Base-by-base conservation (phyloP, 768 basidiomycete genomes). In the Galerina marginata region DNA sequence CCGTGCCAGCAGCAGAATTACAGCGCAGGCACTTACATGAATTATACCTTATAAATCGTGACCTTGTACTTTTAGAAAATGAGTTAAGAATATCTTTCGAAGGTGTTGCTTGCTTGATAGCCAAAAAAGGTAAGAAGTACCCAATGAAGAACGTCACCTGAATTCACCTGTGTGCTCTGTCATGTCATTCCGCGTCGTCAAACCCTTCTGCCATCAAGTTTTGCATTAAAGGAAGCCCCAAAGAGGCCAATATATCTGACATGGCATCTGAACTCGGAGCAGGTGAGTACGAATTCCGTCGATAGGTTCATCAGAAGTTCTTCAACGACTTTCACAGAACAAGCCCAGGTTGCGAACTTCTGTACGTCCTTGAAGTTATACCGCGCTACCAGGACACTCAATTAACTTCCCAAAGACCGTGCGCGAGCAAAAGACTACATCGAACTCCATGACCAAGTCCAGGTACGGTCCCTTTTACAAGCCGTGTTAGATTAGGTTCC, bases 371-470 rank as follows among this genome's bases (percentile, higher is more conserved):
- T 14, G 20, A 43, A 48, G n/a, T 53, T 14, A 38, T 39, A 38
- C 11, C 9, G 11, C 39, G 29, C 47, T 46, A 15, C 9, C 14
- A 15, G 7, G 14, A 40, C 29, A 48, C n/a, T 37, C 37, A 55
- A 11, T 38, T 54, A 48, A 26, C 51, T 48, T 33, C 56, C 20
- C 37, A n/a, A 56, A 71, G 81, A 80, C 68, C 74, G 75, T 58
- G 73, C 69, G 45, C 71, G 76, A 63, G 81, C 78, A 2, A 80
- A 76, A 56, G 92, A 95, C 63, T 95, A 91, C 68, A 80, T 93
- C 23, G 91, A 94, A 49, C 84, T 96, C n/a, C 93, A 95, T 75
- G 88, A 93, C 63, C 93, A 96, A 79, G 92, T 96, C 54, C 83
- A 94, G 79, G 95, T 93, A 65, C 12, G 72, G 37, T 51, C 25